Base-by-base conservation (phyloP, 768 basidiomycete species). In the Termitomyces heimii region DNA sequence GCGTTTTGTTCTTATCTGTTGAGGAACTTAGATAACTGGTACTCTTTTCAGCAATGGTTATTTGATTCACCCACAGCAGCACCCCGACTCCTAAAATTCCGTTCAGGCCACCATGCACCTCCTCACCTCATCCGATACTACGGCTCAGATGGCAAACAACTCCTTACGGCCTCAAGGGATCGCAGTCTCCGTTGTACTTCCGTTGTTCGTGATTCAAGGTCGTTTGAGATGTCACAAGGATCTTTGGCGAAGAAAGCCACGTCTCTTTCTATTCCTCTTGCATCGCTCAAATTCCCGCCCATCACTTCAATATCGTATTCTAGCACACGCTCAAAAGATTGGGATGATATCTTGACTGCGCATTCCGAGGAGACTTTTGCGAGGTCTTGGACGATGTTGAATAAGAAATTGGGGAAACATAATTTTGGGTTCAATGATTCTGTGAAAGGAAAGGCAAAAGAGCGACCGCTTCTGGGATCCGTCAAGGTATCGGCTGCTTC, bases 291-390 rank as follows among this genome's bases (percentile, higher is more conserved):
- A 71, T 88, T 93, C 49, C 85, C 93, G 14, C 79, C 92, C 0
- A 79, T 97, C 32, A 85, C 83, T 1, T 77, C 88, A 7, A 75
- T 98, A 8, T 83, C 93, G 0, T 88, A 85, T 69, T 94, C 93
- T 1, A 79, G 84, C 1, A 77, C 87, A 0, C 82, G 94, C 28
- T 80, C 90, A 9, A 96, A 94, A 69, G 95, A 99, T 61, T 99
- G 97, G 97, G 96, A 98, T 66, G 94, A 98, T 65, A 87, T 98
- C 44, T 69, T 99, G 5, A 94, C 95, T n/a, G 84, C 84, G 0
- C 95, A 98, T 68, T 75, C 82, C 1, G 92, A 93, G 47, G 94
- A 96, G 63, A 77, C 82, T 4, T 80, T 86, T 55, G 89, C 89
- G 2, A 80, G 96, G 35, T 88, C 92, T 22, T 99, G 96, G 96